Base-by-base conservation (phyloP, 2,329 filamentous ascomycete species). In the Xylaria sp. region DNA sequence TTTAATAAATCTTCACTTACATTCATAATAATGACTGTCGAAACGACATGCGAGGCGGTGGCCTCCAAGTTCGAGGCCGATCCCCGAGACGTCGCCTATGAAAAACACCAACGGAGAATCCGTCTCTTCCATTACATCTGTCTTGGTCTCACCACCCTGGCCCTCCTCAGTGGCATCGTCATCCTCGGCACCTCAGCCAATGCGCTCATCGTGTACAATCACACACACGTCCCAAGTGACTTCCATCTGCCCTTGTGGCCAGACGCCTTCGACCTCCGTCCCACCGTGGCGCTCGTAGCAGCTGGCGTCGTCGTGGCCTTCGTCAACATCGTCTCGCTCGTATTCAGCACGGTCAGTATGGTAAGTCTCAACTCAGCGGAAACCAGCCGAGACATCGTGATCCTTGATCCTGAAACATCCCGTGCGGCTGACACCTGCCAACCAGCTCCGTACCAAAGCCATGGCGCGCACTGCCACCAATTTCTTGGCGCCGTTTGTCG, bases 221-320 rank as follows among this genome's bases (percentile, higher is more conserved):
- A 73, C 34, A 87, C 84, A 1, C 76, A 80, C 58, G 69, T 82
- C 13, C 67, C 79, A 0, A 68, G 69, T 16, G 76, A 78, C 51
- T 81, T 76, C 66, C 66, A 80, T 19, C 76, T 86, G 16, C 76
- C 83, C 0, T 68, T 87, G 53, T 87, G 84, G 84, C 84, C 84
- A 0, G 71, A 75, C 11, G 72, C 79, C 35, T 83, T 87, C 67
- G 79, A 86, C 68, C 68, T 84, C 39, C 76, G 81, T 52, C 83
- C 84, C 2, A 83, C 81, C 2, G 72, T 82, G 35, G 80, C 83
- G 7, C 74, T 86, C 30, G 76, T 86, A 16, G 77, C 75, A 30
- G 80, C 80, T 44, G 78, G 82, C 54, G 71, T 74, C 39, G 71
- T 86, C 51, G 76, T 85, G 7, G 69, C 80, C 5, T 57, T 82